These are phyloP conservation scores for Arthrinium phaeospermum DNA, from an alignment of 2,329 filamentous ascomycete species.

Conservation along the genomic window DNA sequence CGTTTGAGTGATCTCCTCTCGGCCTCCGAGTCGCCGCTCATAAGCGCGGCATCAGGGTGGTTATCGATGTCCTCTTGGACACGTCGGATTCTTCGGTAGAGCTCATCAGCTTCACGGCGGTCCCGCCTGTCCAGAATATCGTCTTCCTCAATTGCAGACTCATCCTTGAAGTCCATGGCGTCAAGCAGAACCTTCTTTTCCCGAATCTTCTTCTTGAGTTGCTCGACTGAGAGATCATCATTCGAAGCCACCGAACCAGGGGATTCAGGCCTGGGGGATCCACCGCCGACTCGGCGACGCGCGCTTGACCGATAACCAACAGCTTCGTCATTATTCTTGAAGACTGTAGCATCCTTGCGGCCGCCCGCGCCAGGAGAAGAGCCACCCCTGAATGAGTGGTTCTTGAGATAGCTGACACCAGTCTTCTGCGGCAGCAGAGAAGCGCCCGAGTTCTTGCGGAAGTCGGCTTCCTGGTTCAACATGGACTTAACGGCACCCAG, in stretches of 20 bases:
- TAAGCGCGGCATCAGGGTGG: constrained; percentile 78
- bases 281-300: constrained; percentile 77
- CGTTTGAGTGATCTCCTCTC: constrained; percentile 86
- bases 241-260: constrained; percentile 72
- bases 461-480: constrained; percentile 87
- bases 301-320: constrained; percentile 94
- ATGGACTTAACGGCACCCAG: constrained; percentile 92
- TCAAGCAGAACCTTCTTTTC: constrained; percentile 95
- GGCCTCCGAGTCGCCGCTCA: constrained; percentile 80
- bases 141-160: constrained; percentile 87
- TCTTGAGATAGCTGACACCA: constrained; percentile 97
- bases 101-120: constrained; percentile 87
- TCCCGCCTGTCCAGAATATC: constrained; percentile 90
- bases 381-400: constrained; percentile 82
- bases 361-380: constrained; percentile 58
- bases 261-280: constrained; percentile 80
- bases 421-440: constrained; percentile 93
- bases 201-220: constrained; percentile 88
- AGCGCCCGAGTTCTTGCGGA: constrained; percentile 86
- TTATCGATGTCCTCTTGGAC: constrained; percentile 94
- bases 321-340: constrained; percentile 94
- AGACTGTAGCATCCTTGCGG: constrained; percentile 94
- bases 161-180: constrained; percentile 95
- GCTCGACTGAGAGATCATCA: constrained; percentile 85
- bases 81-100: constrained; percentile 89